Conservation (phyloP, 257 asterid species). For the Gentiana straminea region DNA sequence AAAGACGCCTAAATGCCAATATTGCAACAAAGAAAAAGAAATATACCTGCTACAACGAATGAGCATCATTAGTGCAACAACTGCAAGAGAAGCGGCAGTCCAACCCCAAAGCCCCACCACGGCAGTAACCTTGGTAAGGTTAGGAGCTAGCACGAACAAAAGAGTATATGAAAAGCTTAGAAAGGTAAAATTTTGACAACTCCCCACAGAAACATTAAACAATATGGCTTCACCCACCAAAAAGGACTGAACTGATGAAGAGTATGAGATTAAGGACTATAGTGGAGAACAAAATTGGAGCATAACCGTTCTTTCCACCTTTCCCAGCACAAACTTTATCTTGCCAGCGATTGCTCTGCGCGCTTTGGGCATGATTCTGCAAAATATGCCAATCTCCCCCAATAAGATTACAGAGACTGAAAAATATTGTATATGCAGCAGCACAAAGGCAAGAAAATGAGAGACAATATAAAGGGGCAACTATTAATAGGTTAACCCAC, state of each 20-base stretch:
- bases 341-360: conserved; percentile 45
- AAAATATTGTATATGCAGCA: neutral
- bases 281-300: conserved; percentile 62
- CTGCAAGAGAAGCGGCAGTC: conserved; percentile 63
- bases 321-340: conserved; percentile 40
- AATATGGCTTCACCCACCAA: conserved; percentile 46
- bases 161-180: conserved; percentile 21
- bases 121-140: conserved; percentile 77
- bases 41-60: conserved; percentile 73
- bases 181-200: conserved; percentile 14
- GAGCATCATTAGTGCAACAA: conserved; percentile 64
- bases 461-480: no score
- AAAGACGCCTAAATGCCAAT: no score
- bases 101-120: conserved; percentile 93
- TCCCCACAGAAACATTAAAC: conserved; percentile 4
- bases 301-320: conserved; percentile 59
- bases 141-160: conserved; percentile 58
- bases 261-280: conserved; percentile 55
- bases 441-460: no score
- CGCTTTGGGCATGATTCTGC: conserved; percentile 61
- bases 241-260: conserved; percentile 58
- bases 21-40: neutral
- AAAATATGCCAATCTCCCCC: conserved; percentile 19
- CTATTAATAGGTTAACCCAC: no score
- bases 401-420: neutral